Base-by-base conservation (phyloP, 2,329 filamentous ascomycete species). In the Magnaporthiopsis poae region DNA sequence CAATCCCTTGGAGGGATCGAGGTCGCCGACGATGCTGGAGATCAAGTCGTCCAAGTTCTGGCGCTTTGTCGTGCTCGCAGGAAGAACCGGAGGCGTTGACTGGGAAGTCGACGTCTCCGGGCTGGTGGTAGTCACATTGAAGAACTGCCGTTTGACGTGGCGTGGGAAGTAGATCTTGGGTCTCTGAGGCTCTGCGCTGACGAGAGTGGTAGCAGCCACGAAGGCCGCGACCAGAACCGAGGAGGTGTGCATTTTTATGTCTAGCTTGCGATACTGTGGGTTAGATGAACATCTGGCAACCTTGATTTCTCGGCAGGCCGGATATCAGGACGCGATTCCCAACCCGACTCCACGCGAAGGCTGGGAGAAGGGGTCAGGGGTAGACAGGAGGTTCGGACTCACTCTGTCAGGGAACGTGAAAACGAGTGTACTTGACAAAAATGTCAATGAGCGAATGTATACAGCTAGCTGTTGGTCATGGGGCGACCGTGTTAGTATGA, bases 371-470 rank as follows among this genome's bases (percentile, higher is more conserved):
- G 18, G 21, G 7, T 25, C 46, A 56, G 46, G n/a, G 46, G 46
- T 9, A n/a, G 2, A n/a, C 8, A n/a, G 46, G 9, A 7, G 9
- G 46, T 2, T 3, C n/a, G 39, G 60, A 79, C 78, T 77, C 71
- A 80, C 78, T 66, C 70, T 80, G 82, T 83, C 81, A 84, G 81
- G 77, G 75, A 72, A 71, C 72, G 72, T 74, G 76, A 71, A 71
- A 85, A 83, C 79, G 84, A 86, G 78, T 84, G 84, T 84, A 84
- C 79, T 83, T 85, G 84, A 85, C 82, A 79, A 75, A 75, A 72
- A 75, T 72, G 68, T 65, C 63, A 61, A 78, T 81, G 80, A 84
- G 85, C 73, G 81, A 84, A 77, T 75, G 82, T 81, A 84, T 56
- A 56, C 46, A 56, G 46, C 31, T 59, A 52, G 29, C 25, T 33